Evolutionary conservation across 768 basidiomycete species (phyloP), one percentile per base, ranked within the genome.

Genomic region (Cytidiella melzeri): DNA sequence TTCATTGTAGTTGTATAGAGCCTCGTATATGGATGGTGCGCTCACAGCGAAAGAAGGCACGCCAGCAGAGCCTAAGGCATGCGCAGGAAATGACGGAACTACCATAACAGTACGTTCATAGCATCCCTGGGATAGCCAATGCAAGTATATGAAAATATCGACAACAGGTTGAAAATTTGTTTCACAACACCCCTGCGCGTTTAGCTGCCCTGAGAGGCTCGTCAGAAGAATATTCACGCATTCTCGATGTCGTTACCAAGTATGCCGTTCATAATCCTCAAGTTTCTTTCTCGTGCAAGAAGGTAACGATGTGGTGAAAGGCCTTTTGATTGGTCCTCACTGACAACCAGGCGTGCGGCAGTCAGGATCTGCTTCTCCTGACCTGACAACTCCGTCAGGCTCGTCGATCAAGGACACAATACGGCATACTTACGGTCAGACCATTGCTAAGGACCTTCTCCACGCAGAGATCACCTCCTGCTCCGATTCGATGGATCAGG

Each of bases 81-180:
- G 84, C 54, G 95, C 96, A 15, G 93, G 93, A 4, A 96, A 94
- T 58, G 89, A 96, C 48, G 96, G 96, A 2, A 98, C 96, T 0
- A 84, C 81, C 2, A 84, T 98, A 40, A 84, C 77, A 2, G 94
- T 92, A 59, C 45, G 79, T 66, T 7, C n/a, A n/a, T n/a, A n/a
- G n/a, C n/a, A n/a, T n/a, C n/a, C n/a, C n/a, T n/a, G n/a, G n/a
- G n/a, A n/a, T n/a, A n/a, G n/a, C n/a, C n/a, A n/a, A n/a, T n/a
- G n/a, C n/a, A n/a, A n/a, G n/a, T n/a, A n/a, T n/a, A n/a, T n/a
- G n/a, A n/a, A n/a, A n/a, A n/a, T n/a, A n/a, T n/a, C n/a, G n/a
- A n/a, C n/a, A 34, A 1, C 55, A 97, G 94, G 92, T 93, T 21
- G 92, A 97, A 66, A 89, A 97, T 61, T 71, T 99, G 24, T 99